Percentiles rank a stretch among this genome's conserved stretches.
Conservation (phyloP, 257 asterid species). For the Agastache rugosa region DNA sequence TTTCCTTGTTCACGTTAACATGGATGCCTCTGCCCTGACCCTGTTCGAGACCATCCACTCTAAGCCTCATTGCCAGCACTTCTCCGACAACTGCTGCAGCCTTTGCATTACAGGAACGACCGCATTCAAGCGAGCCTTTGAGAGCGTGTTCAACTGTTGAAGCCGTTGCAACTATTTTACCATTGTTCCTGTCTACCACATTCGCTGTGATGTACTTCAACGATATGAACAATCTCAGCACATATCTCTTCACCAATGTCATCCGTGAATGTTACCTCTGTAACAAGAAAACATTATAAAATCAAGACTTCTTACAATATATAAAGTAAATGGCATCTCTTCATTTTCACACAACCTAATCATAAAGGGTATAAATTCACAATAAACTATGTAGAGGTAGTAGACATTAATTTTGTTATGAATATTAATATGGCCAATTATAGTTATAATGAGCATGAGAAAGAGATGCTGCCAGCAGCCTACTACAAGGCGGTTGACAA, state of each 20-base stretch:
- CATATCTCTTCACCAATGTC: constrained; percentile 78
- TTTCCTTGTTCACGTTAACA: constrained; percentile 71
- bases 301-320: not conserved
- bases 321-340: not conserved
- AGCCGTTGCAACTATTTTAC: constrained; percentile 71
- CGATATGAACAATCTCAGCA: constrained; percentile 74
- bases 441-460: too few species aligned
- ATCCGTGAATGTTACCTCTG: constrained; percentile 41
- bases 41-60: constrained; percentile 81
- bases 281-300: not conserved
- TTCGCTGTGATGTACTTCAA: constrained; percentile 85
- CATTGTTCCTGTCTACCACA: constrained; percentile 78
- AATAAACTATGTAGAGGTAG: not conserved
- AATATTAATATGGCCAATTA: not conserved
- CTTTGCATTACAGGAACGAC: constrained; percentile 84
- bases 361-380: not conserved
- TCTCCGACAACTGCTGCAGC: constrained; percentile 90
- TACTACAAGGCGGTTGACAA: not conserved
- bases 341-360: not conserved
- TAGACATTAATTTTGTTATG: not conserved
- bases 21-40: constrained; percentile 82
- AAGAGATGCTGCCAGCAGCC: not conserved
- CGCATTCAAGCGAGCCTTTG: constrained; percentile 72
- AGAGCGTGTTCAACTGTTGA: constrained; percentile 79
- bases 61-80: constrained; percentile 85